Evolutionary conservation across 768 basidiomycete genomes (phyloP), one percentile per base, ranked within the genome.

Genomic region (Rhizopogon vinicolor): DNA sequence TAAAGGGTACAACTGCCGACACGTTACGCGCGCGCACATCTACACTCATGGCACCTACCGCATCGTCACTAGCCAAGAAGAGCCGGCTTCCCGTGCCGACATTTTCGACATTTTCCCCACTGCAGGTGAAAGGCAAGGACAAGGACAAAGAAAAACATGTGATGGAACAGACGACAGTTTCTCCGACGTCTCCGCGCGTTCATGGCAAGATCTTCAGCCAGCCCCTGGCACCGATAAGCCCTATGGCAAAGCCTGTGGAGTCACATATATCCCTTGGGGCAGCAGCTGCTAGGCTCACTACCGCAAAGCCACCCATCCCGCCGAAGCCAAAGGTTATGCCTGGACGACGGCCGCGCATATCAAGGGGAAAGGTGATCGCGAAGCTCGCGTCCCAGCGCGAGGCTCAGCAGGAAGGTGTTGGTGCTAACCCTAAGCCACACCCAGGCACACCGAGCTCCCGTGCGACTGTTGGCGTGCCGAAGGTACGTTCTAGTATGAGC

Each of bases 311-410:
- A 2, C 54, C 64, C 7, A 55, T 62, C 9, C 62, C 67, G 16
- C 60, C 62, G 14, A 71, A 68, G 52, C 64, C 64, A 5, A 73
- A 72, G 55, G 58, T 63, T 14, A 55, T 72, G 18, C 60, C 75
- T 28, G 75, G 79, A 8, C 80, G 87, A 54, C 85, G 83, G 65
- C 90, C 90, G 4, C 81, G 89, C 7, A 89, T 92, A 59, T 92
- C 90, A 42, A 81, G 91, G 40, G 89, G 88, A 28, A 86, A 85
- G 58, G 87, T 92, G 41, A 89, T 91, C 44, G 87, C 89, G 0
- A 82, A 78, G 61, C 73, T 91, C 37, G 87, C 85, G 1, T 86
- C 86, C 13, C 86, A 91, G 67, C 82, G 90, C 6, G 81, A 79
- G 13, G 68, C 66, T 9, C 69, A 64, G 55, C 60, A 70, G 7